Base-by-base conservation (phyloP, 1,284 basidiomycete species). In the Apiotrichum porosum region DNA sequence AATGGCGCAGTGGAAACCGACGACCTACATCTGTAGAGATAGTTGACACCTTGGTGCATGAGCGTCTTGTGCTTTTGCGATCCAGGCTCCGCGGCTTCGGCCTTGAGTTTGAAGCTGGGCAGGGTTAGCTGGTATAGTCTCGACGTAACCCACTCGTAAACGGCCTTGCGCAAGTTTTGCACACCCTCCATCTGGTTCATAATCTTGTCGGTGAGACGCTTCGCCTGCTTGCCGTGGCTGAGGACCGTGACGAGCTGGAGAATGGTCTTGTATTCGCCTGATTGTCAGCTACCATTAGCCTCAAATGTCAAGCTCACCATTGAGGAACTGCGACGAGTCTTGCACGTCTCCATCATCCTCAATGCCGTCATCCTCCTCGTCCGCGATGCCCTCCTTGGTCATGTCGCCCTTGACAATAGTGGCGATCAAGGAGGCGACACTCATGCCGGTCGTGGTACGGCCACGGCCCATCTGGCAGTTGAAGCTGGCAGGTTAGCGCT, bases 231-330 rank as follows among this genome's bases (percentile, higher is more conserved):
- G 5, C 69, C 69, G 49, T 69, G 68, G 31, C 58, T 60, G 32
- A 71, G 54, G 6, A 71, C 69, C 3, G 69, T 68, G 1, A 71
- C 69, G 23, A 99, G 84, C 62, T 95, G 91, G 36, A 99, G 75
- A 51, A 98, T 97, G 3, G 85, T 88, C 74, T 97, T 97, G 78
- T 97, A 99, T 67, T 98, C 94, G 41, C 94, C 94, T 85, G 63
- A 33, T 17, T 13, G 50, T 30, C 23, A 42, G 37, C 26, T 35
- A 4, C 45, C 52, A n/a, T n/a, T n/a, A n/a, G n/a, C n/a, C n/a
- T n/a, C n/a, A n/a, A n/a, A n/a, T n/a, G n/a, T n/a, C n/a, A n/a
- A n/a, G n/a, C 75, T 54, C 61, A 85, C 90, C 90, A 74, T 89
- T 84, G 42, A 89, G 75, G 71, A 91, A 92, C 2, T 86, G 87